Base-by-base conservation (phyloP, 2,329 filamentous ascomycete genomes). In the Malbranchea cinnamomea region DNA sequence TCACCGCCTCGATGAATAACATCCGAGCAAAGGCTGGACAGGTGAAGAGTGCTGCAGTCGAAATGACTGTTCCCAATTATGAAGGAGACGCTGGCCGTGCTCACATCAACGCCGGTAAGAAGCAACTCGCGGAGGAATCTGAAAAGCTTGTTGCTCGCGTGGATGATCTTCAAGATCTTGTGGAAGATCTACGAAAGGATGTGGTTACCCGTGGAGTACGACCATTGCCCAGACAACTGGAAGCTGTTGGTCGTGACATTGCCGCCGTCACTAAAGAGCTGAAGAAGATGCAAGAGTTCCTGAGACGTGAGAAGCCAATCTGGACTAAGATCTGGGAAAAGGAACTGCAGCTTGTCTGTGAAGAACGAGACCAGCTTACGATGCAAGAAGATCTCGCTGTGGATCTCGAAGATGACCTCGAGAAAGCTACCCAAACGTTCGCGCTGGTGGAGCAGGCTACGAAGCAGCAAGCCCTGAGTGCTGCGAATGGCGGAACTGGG, bases 301-400 rank as follows among this genome's bases (percentile, higher is more conserved):
- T 98, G 59, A 77, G 75, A 44, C 71, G 73, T 26, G 35, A 98
- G 67, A 93, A 93, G 55, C 89, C 89, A 0, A 66, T 94, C 34
- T 98, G 89, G 87, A 94, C 84, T 32, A 94, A 94, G 70, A 92
- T 95, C 40, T 98, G 89, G 89, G 87, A 95, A 68, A 85, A 91
- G 57, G 85, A 95, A 54, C 65, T 98, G 26, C 83, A 95, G 54
- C 77, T 87, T 30, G 87, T 98, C 2, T 95, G 89, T 58, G 84
- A 92, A 51, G 89, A 94, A 48, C 75, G 85, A 41, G 87, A 95
- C 49, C 76, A 94, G 54, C 71, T 98, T 43, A 89, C 84, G 28
- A 79, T 95, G 65, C 87, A 93, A 63, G 89, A 98, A 60, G 89
- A 95, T 45, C 70, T 98, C 38, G 78, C 87, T 40, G 74, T 85